A percentile compares a stretch with the other conserved stretches of the same genome.
Conservation (phyloP, 192 early-diverging fungal genomes). For the Backusella morwellensis region DNA sequence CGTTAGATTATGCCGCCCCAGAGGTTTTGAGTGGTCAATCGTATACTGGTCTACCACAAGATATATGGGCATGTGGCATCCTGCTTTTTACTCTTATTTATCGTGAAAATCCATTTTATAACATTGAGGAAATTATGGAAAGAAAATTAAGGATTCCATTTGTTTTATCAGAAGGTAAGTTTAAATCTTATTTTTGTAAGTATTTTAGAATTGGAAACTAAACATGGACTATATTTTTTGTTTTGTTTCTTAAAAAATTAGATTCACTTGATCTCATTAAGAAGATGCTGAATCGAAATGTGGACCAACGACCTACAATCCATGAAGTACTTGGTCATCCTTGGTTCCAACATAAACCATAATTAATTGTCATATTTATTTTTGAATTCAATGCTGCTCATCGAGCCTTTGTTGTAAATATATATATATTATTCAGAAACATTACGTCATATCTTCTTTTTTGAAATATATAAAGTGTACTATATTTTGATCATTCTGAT, state of each 20-base stretch:
- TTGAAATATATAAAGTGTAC: background rate
- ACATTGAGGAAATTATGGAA: constrained; percentile 54
- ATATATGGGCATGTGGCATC: constrained; percentile 85
- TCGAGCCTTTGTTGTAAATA: background rate
- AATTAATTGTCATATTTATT: background rate
- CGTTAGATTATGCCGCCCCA: constrained; percentile 72
- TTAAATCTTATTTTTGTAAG: too few species aligned
- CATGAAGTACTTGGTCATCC: constrained; percentile 69
- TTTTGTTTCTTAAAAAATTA: background rate
- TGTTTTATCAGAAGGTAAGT: constrained; percentile 17
- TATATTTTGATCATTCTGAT: too few species aligned
- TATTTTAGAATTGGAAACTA: background rate
- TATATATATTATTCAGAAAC: background rate
- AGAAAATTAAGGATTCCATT: constrained; percentile 44
- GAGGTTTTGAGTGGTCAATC: constrained; percentile 82
- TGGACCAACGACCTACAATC: constrained; percentile 67
- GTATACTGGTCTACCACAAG: constrained; percentile 82
- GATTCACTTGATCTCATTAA: constrained; percentile 59
- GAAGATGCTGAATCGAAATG: constrained; percentile 71
- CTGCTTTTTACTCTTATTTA: constrained; percentile 79
- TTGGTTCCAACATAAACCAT: constrained; percentile 53
- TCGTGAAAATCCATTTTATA: constrained; percentile 63
- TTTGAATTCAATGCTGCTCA: background rate
- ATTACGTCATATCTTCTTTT: background rate
- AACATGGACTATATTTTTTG: background rate